Percentiles rank a stretch among this genome's conserved stretches.
Conservation (phyloP, 441 rosid genomes). For the Syzygium malaccense region DNA sequence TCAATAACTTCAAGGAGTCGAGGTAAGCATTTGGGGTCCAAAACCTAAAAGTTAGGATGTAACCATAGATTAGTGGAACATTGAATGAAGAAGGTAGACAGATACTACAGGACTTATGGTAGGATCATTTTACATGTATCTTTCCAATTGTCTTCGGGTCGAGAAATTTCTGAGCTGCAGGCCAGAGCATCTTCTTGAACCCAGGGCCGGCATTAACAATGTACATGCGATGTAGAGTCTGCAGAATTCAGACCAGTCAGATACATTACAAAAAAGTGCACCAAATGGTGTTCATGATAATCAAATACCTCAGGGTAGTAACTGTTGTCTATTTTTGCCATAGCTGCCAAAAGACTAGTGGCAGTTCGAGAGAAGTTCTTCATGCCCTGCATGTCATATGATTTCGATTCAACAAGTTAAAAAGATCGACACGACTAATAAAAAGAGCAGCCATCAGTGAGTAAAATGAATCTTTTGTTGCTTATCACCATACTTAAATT, state of each 20-base stretch:
- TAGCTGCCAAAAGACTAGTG: constrained; percentile 69
- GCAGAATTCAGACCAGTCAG: constrained; percentile 14
- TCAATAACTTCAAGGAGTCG: constrained; percentile 79
- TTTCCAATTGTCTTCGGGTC: constrained; percentile 78
- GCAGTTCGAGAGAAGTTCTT: constrained; percentile 88
- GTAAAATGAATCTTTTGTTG: neutral
- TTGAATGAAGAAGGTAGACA: neutral
- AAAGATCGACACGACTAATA: neutral
- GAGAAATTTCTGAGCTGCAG: constrained; percentile 93
- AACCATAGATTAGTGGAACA: neutral
- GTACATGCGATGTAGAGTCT: constrained; percentile 90
- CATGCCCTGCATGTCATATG: constrained; percentile 54
- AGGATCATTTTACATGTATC: constrained; percentile 55
- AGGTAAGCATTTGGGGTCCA: constrained; percentile 72
- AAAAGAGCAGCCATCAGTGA: neutral
- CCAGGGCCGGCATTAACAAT: constrained; percentile 94
- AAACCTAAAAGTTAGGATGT: constrained; percentile 46
- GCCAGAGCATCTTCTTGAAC: constrained; percentile 97
- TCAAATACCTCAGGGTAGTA: constrained; percentile 92
- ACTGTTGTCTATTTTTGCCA: constrained; percentile 74
- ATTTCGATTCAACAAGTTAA: constrained; percentile 10
- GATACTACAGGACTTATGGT: constrained; percentile 1
- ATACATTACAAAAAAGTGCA: constrained; percentile 4
- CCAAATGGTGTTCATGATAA: constrained; percentile 1
- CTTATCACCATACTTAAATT: neutral